Evolutionary conservation across 2,329 filamentous ascomycete species (phyloP), one percentile per base, ranked within the genome.

Genomic region (Colletotrichum nymphaeae): DNA sequence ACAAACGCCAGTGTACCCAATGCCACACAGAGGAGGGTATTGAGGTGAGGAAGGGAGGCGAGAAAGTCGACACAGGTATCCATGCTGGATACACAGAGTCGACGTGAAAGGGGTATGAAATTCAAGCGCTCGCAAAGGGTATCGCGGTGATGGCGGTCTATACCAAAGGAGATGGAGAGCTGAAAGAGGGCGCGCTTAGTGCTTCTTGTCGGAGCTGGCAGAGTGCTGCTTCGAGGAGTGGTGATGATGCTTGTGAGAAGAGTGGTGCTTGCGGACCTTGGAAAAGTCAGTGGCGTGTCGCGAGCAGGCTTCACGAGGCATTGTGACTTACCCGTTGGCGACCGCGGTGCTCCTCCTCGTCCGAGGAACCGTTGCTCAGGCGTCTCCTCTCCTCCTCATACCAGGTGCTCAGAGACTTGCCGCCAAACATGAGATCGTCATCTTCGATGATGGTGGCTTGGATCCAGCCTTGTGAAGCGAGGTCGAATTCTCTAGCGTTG

Each of bases 391-490:
- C 88, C 81, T 91, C 89, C 80, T 91, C 89, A 79, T 91, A 89
- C 88, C 88, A 90, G 19, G 86, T 82, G 79, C 88, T 88, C 55
- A 91, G 80, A 52, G 88, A 84, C 85, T 91, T 91, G 77, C 89
- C 89, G 69, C 88, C 88, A 76, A 91, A 91, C 79, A 86, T 90
- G 49, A 91, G 83, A 75, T 91, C 89, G 69, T 90, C 88, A 78
- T 91, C 89, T 69, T 91, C 88, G 76, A 91, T 91, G 73, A 88
- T 83, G 62, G 87, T 90, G 42, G 87, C 85, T 67, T 87, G 84
- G 75, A 88, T 85, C 88, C 88, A 90, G 58, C 81, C 74, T 72
- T 82, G 79, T 55, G 80, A 78, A 67, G 76, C 72, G 72, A 77
- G 75, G 69, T 84, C 82, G 73, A 83, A 76, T 75, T 84, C 80